These are phyloP conservation scores for Hippophae gyantsensis DNA, from an alignment of 306 rosid genomes.

Conservation along the genomic window DNA sequence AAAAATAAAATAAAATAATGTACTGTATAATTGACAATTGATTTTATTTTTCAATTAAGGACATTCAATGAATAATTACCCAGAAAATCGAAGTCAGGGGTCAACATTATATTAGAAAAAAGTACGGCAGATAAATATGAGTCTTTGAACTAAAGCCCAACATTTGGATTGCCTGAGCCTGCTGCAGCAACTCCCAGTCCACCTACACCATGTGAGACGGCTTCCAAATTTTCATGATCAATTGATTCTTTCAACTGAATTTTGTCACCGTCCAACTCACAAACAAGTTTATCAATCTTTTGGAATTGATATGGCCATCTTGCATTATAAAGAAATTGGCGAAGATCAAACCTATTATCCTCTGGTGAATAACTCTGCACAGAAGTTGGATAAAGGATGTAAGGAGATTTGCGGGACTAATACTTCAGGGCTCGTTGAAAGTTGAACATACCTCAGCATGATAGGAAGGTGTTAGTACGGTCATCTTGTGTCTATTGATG, in stretches of 20 bases:
- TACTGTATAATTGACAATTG: no score
- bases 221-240: conserved; percentile 30
- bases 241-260: conserved; percentile 29
- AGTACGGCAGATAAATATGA: no score
- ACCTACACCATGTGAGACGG: conserved; percentile 38
- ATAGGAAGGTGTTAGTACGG: conserved; percentile 84
- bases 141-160: conserved; percentile 36
- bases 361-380: conserved; percentile 93
- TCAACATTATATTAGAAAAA: no score
- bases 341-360: conserved; percentile 83
- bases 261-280: conserved; percentile 42
- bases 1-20: no score
- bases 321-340: conserved; percentile 77
- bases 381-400: not conserved
- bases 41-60: no score
- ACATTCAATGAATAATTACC: no score
- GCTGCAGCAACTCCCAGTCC: conserved; percentile 95
- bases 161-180: conserved; percentile 89
- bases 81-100: no score
- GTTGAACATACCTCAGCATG: conserved; percentile 73
- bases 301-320: conserved; percentile 90
- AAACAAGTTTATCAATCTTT: conserved; percentile 74
- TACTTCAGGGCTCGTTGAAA: not conserved
- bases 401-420: not conserved
- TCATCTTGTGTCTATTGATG: conserved; percentile 92